Conservation (phyloP, 257 asterid species). For the Thymus mandschuricus region DNA sequence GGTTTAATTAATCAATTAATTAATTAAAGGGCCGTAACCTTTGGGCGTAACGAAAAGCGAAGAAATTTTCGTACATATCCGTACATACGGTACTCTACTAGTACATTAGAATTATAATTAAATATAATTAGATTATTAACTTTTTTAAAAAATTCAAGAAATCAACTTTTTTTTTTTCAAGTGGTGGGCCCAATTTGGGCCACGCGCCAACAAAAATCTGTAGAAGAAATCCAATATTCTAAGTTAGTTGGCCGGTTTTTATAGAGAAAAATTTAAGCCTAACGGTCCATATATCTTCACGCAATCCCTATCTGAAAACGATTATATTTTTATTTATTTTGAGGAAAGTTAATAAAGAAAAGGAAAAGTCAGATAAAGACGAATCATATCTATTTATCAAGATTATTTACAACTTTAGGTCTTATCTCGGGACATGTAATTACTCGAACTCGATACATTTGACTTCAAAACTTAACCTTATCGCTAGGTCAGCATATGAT, state of each 20-base stretch:
- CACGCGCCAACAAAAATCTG: background rate
- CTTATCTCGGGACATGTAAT: too few relatives aligned
- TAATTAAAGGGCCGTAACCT: slow-evolving; percentile 15
- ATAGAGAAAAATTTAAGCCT: slow-evolving; percentile 17
- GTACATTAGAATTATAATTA: too few relatives aligned
- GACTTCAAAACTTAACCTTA: too few relatives aligned
- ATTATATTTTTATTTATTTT: slow-evolving; percentile 13
- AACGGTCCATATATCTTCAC: slow-evolving; percentile 29
- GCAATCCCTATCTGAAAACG: slow-evolving; percentile 22
- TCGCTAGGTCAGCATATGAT: background rate
- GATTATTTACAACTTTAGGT: slow-evolving; percentile 21
- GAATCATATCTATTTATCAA: slow-evolving; percentile 4
- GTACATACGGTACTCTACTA: slow-evolving; percentile 2
- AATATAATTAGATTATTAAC: too few relatives aligned
- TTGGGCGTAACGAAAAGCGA: slow-evolving; percentile 6
- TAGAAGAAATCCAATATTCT: background rate
- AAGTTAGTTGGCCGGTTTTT: slow-evolving; percentile 33
- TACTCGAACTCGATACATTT: too few relatives aligned
- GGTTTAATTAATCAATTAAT: background rate
- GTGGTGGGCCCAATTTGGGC: slow-evolving; percentile 40
- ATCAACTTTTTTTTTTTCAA: too few relatives aligned
- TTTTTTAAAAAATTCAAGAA: too few relatives aligned
- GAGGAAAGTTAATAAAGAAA: background rate
- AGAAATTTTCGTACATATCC: background rate
- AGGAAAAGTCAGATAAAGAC: slow-evolving; percentile 4